Evolutionary conservation across 306 rosid genomes (phyloP), one percentile per base, ranked within the genome.

Genomic region (Vigna hirtella): DNA sequence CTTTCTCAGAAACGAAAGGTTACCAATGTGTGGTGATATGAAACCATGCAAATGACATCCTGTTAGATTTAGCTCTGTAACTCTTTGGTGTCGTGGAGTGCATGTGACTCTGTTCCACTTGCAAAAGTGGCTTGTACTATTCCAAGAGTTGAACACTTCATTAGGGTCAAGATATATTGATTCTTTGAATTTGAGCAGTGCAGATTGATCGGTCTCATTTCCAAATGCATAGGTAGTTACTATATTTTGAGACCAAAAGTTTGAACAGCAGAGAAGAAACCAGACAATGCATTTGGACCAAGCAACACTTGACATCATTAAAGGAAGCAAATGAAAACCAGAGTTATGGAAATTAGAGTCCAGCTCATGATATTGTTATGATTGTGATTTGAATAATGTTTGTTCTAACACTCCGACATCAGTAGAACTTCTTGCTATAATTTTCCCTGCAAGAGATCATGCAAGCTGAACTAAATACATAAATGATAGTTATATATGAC

Each of bases 181-280:
- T 2, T 69, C 58, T 16, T 47, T 69, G 43, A 69, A 69, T 48
- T 48, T 69, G 43, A 69, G 6, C 24, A 69, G 7, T 48, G 73
- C 73, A 26, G 11, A 49, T 3, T 69, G 43, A 43, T 69, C 73
- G 9, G 24, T 69, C 15, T 69, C 73, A 47, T 69, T 69, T 48
- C 73, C 73, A 14, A 24, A 47, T 53, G 73, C 58, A 14, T 10
- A 24, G 43, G 58, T 36, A 4, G 20, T 13, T 18, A 3, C 2
- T 30, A 8, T 47, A 7, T 30, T 53, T 13, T 47, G 42, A 47
- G 51, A 22, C 40, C 51, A 15, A 2, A 26, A 9, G 57, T 45
- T 68, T 68, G 57, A 10, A 7, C 57, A 14, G 73, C 26, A 26
- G 73, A 69, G 57, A 69, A 69, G 57, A 69, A 69, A 48, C 58